phyloP scores from a whole-genome alignment of 805 yeast species.

The Yarrowia sp. region DNA sequence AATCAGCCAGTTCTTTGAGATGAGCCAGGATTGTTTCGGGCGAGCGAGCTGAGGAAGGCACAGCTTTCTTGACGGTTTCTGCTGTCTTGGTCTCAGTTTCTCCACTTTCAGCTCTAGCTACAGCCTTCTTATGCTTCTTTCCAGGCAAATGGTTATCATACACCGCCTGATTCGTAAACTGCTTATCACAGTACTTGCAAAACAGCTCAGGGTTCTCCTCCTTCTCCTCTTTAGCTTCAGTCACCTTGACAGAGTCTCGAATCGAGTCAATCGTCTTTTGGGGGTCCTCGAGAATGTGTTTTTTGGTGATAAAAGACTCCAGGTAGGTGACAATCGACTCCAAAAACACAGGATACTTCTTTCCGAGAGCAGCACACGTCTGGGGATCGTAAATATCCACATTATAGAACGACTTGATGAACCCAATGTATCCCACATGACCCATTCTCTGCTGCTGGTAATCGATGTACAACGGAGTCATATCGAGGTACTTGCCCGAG shows the following conservation, averaged over 20 bases:
- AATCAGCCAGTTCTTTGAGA: slow-evolving; percentile 54
- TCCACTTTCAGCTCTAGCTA: slow-evolving; percentile 39
- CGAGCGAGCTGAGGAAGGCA: not conserved
- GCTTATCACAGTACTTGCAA: slow-evolving; percentile 70
- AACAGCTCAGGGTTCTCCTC: slow-evolving; percentile 48
- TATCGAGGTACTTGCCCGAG: slow-evolving; percentile 69
- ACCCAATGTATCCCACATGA: slow-evolving; percentile 60
- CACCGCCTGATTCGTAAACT: slow-evolving; percentile 69
- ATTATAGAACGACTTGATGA: slow-evolving; percentile 54
- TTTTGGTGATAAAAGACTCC: slow-evolving; percentile 54
- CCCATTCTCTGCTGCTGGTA: slow-evolving; percentile 58
- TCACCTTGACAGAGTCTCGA: slow-evolving; percentile 39
- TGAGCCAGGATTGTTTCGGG: slow-evolving; percentile 45
- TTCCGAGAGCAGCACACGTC: slow-evolving; percentile 15
- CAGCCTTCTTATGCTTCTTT: slow-evolving; percentile 71
- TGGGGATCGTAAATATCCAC: slow-evolving; percentile 43
- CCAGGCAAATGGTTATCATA: slow-evolving; percentile 74
- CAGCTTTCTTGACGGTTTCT: no score
- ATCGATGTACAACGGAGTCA: slow-evolving; percentile 57
- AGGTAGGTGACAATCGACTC: slow-evolving; percentile 59
- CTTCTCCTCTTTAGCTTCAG: not conserved
- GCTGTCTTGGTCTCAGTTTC: no score
- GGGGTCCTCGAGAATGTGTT: slow-evolving; percentile 25
- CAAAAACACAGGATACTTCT: slow-evolving; percentile 54
- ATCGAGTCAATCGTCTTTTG: slow-evolving; percentile 40